Percentiles rank a stretch among this genome's conserved stretches.
Conservation (phyloP, 441 rosid species). For the Erodium chrysanthum region DNA sequence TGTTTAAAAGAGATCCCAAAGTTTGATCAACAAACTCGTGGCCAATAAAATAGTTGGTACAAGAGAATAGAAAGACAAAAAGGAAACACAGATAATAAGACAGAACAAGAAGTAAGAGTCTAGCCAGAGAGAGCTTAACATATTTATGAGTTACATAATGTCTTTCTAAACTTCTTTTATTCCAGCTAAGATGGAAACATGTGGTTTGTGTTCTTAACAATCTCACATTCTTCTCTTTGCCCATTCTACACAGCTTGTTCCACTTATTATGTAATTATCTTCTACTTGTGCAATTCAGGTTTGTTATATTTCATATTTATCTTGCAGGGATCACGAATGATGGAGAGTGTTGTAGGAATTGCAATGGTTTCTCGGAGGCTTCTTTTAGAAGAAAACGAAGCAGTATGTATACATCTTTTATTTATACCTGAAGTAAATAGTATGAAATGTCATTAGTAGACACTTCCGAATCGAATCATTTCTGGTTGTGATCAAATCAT, state of each 20-base stretch:
- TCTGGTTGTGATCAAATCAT: slow-evolving; percentile 1
- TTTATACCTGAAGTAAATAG: not conserved
- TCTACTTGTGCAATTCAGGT: slow-evolving; percentile 10
- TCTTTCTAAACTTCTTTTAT: not conserved
- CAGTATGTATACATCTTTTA: slow-evolving; percentile 32
- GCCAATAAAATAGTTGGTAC: too few relatives aligned
- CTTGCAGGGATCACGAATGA: slow-evolving; percentile 53
- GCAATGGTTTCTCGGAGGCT: slow-evolving; percentile 87
- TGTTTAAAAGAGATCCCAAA: not conserved
- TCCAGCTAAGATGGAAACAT: not conserved
- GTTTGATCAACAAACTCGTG: too few relatives aligned
- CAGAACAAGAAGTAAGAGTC: too few relatives aligned
- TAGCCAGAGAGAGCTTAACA: not conserved
- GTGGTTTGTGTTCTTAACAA: not conserved
- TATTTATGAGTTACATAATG: not conserved
- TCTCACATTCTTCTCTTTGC: not conserved
- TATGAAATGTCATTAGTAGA: slow-evolving; percentile 1
- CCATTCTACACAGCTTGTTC: not conserved
- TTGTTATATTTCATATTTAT: slow-evolving; percentile 13
- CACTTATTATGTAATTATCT: not conserved
- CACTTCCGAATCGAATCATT: not conserved
- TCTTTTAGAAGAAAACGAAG: slow-evolving; percentile 82
- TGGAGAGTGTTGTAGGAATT: slow-evolving; percentile 70
- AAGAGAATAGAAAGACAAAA: too few relatives aligned
- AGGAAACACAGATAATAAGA: too few relatives aligned